These are phyloP conservation scores for Cyclocybe cylindracea DNA, from an alignment of 768 basidiomycete genomes.

Conservation along the genomic window DNA sequence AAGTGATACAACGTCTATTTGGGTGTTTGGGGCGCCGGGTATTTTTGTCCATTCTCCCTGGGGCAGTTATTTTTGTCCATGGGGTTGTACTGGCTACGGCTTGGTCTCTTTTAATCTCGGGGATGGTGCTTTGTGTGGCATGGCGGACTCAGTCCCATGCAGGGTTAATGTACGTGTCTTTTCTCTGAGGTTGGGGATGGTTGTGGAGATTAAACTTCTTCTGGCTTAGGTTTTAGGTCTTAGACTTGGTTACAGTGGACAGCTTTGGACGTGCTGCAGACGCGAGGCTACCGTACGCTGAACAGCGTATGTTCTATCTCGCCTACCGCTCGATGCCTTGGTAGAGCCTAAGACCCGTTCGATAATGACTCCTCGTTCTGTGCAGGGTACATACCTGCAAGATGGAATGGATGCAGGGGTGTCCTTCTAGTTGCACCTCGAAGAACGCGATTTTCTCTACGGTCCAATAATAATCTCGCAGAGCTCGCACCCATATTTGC, in stretches of 20 bases:
- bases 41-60: background rate
- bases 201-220: no score
- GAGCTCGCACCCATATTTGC: no score
- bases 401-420: conserved; percentile 71
- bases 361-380: no score
- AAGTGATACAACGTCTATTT: conserved; percentile 60
- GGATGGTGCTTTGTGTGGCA: conserved; percentile 40
- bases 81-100: background rate
- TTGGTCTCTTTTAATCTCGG: background rate
- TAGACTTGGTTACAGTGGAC: no score
- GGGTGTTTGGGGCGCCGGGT: conserved; percentile 76
- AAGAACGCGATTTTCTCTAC: conserved; percentile 69
- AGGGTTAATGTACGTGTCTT: conserved; percentile 50
- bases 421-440: conserved; percentile 72
- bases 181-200: background rate
- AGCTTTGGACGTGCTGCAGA: no score
- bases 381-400: conserved; percentile 67
- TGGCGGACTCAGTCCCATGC: conserved; percentile 78
- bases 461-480: conserved; percentile 48
- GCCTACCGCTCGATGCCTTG: no score
- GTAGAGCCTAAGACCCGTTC: no score
- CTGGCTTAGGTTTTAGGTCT: no score
- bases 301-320: no score
- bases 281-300: no score
- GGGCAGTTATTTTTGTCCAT: background rate